phyloP scores from a whole-genome alignment of 257 asterid species.

The Przewalskia tangutica region DNA sequence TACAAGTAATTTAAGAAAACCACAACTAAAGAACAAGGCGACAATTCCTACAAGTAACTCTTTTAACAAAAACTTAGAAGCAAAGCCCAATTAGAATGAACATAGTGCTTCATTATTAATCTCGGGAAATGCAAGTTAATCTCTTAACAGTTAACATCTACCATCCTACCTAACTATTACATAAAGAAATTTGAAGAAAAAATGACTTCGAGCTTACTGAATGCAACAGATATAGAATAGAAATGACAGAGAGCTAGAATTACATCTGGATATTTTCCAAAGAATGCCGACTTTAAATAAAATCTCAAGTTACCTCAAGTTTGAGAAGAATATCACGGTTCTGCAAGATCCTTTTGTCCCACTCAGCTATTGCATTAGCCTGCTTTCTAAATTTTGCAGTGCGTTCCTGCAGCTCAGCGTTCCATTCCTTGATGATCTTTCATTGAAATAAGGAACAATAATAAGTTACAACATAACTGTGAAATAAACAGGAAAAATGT shows the following conservation, averaged over 20 bases:
- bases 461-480: background rate
- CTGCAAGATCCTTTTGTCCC: constrained; percentile 90
- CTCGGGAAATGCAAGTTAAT: background rate
- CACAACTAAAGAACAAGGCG: background rate
- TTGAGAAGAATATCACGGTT: constrained; percentile 85
- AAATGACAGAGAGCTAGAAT: background rate
- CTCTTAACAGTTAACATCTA: background rate
- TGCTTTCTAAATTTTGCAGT: constrained; percentile 78
- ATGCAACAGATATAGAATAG: background rate
- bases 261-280: background rate
- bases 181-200: background rate
- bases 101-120: background rate
- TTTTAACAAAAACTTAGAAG: background rate
- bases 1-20: background rate
- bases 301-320: constrained; percentile 60
- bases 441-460: constrained; percentile 7
- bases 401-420: constrained; percentile 88
- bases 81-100: background rate
- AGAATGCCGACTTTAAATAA: background rate
- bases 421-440: constrained; percentile 96
- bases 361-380: constrained; percentile 92
- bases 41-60: background rate
- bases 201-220: background rate
- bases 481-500: background rate
- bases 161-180: background rate